Evolutionary conservation across 495 filamentous ascomycete genomes (phyloP), one percentile per base, ranked within the genome.

Genomic region (Parathielavia appendiculata): DNA sequence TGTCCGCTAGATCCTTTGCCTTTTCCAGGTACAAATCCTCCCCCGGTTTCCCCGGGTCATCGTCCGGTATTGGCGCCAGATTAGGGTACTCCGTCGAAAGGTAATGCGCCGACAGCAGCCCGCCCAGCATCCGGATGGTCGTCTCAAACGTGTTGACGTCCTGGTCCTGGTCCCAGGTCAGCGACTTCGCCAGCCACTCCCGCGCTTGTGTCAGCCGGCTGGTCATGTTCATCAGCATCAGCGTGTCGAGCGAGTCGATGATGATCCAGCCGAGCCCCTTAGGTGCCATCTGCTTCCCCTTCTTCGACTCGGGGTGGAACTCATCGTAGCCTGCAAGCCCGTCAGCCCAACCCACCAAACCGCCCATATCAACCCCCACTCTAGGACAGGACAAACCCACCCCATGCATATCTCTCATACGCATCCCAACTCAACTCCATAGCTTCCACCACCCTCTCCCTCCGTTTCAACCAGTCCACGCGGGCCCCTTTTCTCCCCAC

Each of bases 81-180:
- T 82, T 60, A 0, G 89, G 87, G 62, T 80, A 90, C 44, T 80
- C 74, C 17, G 83, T 88, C 20, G 89, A 92, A 5, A 99, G 82
- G 68, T 97, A 96, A 66, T 99, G 91, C 20, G 93, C 93, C 10
- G 93, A 96, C 17, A 99, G 78, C 19, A 99, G 79, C 4, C 93
- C 93, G 20, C 93, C 93, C 35, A 99, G 74, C 92, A 99, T 97
- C 56, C 95, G 89, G 61, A 97, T 99, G 1, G 92, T 97, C 0
- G 93, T 97, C 70, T 99, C 93, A 66, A 99, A 99, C 0, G 91
- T 97, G 71, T 88, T 97, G 40, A 99, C 95, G 63, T 97, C 90
- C 61, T 95, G 90, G 61, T 96, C 80, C 66, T 96, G 90, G 56
- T 96, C 84, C 70, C 95, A 97, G 16, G 82, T 83, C 54, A 97